Evolutionary conservation across 129 eudicot genomes (phyloP), one percentile per base, ranked within the genome.

Genomic region (Flaveria trinervia): DNA sequence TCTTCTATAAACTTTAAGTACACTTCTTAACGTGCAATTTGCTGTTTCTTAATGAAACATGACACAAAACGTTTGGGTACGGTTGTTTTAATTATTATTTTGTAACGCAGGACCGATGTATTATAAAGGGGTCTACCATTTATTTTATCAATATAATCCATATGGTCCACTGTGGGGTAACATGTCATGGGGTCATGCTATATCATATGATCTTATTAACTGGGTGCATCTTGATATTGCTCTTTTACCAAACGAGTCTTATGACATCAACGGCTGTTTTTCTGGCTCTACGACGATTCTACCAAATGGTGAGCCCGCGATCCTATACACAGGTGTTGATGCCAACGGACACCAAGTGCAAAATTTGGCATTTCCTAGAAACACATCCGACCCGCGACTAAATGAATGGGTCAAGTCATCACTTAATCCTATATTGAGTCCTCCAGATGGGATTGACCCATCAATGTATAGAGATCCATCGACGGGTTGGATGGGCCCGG

Each of bases 121-220:
- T 25, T 86, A 80, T 72, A 86, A 86, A 51, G 96, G 96, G 46
- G 77, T 86, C 0, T 88, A 90, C 70, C 96, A 90, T 77, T 66
- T 90, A 2, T 90, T 90, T 75, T 90, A 88, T 68, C 97, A 91
- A 80, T 85, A 88, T 81, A 88, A 91, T 66, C 97, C 97, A 1
- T 17, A 65, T 17, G 97, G 84, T 56, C 86, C 93, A 36, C 45
- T 80, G 0, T 83, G 84, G 86, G 91, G 91, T 22, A 85, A 84
- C 74, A 88, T 84, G 28, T 61, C 77, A 81, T 91, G 97, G 97
- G 93, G 75, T 14, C 97, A 91, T 77, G 81, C 97, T 12, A 57
- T 79, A 25, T 91, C 97, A 48, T 74, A 68, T 30, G 97, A 91
- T 77, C 88, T 88, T 10, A 56, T 91, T 28, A 84, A 86, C 82